Evolutionary conservation across 2,329 filamentous ascomycete species (phyloP).

Genomic region (Ascochyta viciae-villosae): DNA sequence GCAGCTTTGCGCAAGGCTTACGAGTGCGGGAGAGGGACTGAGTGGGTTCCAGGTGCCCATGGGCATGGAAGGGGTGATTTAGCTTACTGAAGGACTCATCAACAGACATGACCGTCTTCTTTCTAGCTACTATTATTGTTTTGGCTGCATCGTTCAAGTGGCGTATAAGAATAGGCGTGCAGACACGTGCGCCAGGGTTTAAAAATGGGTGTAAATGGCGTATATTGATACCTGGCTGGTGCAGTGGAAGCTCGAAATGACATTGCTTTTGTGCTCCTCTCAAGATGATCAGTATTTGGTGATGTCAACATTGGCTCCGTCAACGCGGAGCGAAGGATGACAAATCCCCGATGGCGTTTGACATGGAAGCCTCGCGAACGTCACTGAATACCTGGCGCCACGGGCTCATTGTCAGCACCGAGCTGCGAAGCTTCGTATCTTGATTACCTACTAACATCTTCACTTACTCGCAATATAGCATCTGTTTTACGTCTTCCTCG

Average conservation of each 20-base stretch:
- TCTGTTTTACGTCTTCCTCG: constrained; percentile 2
- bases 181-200: not conserved
- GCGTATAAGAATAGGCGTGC: not conserved
- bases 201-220: not conserved
- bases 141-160: not conserved
- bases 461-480: constrained; percentile 25
- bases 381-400: constrained; percentile 33
- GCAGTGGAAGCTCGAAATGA: not conserved
- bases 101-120: not conserved
- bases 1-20: constrained; percentile 82
- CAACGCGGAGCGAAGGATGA: constrained; percentile 31
- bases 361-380: constrained; percentile 47
- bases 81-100: not conserved
- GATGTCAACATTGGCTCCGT: not conserved
- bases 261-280: not conserved
- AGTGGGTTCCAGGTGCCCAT: constrained; percentile 34
- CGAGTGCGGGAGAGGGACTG: constrained; percentile 77
- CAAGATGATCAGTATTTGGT: not conserved
- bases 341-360: constrained; percentile 43
- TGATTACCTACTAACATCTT: constrained; percentile 38
- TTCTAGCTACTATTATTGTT: not conserved
- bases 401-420: constrained; percentile 27
- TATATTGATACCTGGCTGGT: not conserved
- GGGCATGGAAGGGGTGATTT: constrained; percentile 33
- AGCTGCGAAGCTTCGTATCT: constrained; percentile 36